phyloP scores from a whole-genome alignment of 306 rosid genomes.

The Castanea sativa region DNA sequence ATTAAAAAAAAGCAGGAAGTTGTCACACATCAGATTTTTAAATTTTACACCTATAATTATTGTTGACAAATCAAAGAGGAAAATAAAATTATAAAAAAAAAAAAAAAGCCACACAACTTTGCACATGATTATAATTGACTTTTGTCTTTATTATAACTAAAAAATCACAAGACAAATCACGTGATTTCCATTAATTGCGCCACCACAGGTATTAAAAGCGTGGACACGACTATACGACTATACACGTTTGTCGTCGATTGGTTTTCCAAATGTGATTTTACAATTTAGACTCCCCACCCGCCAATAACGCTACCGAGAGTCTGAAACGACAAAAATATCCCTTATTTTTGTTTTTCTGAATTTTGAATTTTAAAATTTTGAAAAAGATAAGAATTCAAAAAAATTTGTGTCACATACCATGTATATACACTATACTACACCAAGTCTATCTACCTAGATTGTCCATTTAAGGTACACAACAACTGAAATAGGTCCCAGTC shows the following conservation, averaged over 20 bases:
- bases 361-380: slow-evolving; percentile 2
- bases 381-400: not conserved
- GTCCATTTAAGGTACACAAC: not conserved
- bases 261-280: not conserved
- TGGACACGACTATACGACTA: no score
- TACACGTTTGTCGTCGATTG: slow-evolving; percentile 5
- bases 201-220: slow-evolving; percentile 9
- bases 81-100: no score
- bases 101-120: not conserved
- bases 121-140: not conserved
- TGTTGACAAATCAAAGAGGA: no score
- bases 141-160: not conserved
- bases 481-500: not conserved
- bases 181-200: slow-evolving; percentile 40
- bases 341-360: not conserved
- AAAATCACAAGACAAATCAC: slow-evolving; percentile 37
- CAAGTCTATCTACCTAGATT: no score
- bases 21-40: no score
- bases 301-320: not conserved
- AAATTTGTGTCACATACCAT: not conserved
- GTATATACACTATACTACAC: no score
- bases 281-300: not conserved
- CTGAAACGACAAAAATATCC: not conserved
- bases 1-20: no score
- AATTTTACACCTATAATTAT: no score